These are phyloP conservation scores for Pachysandra terminalis DNA, from an alignment of 164 flowering plant species.

Conservation along the genomic window DNA sequence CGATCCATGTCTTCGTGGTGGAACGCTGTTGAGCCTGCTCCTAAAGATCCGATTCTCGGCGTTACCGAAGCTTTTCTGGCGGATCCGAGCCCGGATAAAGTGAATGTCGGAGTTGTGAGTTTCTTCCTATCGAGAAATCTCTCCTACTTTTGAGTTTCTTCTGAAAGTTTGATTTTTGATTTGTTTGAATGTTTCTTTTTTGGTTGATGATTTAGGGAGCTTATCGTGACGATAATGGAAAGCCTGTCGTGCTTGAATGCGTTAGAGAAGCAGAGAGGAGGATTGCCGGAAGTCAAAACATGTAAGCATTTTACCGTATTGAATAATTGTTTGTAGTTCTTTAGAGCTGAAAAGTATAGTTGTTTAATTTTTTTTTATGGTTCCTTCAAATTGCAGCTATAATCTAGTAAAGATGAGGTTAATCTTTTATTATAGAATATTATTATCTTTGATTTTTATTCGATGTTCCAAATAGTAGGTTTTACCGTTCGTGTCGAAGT, in stretches of 20 bases:
- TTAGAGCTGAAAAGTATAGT: too few species aligned
- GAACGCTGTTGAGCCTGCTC: constrained; percentile 72
- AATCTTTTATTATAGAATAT: too few species aligned
- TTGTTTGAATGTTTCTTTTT: background rate
- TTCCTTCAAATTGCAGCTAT: too few species aligned
- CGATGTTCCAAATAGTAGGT: too few species aligned
- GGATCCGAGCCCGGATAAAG: constrained; percentile 76
- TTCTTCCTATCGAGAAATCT: background rate
- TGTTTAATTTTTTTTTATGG: too few species aligned
- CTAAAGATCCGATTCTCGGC: constrained; percentile 93
- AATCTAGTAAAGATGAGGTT: too few species aligned
- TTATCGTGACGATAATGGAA: constrained; percentile 92
- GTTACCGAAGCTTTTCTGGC: constrained; percentile 92
- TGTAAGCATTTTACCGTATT: constrained; percentile 39
- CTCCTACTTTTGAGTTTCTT: background rate
- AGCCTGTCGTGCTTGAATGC: constrained; percentile 92
- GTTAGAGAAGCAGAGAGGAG: constrained; percentile 89
- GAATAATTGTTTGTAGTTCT: too few species aligned
- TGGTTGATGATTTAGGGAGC: constrained; percentile 69
- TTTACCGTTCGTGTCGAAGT: too few species aligned
- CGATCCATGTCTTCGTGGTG: constrained; percentile 88
- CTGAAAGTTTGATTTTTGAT: background rate
- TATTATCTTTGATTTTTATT: too few species aligned
- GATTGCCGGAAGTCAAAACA: constrained; percentile 75
- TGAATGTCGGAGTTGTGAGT: constrained; percentile 93